Conservation (phyloP, 2,329 filamentous ascomycete genomes). For the Didymella keratinophila region DNA sequence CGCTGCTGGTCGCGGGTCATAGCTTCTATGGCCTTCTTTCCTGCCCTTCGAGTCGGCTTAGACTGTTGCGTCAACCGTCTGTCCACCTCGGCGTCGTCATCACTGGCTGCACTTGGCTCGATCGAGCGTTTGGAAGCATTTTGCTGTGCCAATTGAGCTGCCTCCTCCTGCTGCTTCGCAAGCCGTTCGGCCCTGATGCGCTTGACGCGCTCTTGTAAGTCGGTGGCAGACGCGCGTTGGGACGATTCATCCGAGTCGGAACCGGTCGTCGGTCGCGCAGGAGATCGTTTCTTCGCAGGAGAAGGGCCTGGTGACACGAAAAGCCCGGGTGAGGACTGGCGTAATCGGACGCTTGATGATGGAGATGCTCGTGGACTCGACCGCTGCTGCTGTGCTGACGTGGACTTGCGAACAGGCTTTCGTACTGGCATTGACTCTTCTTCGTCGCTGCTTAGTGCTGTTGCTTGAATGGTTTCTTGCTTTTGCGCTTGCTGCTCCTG, state of each 20-base stretch:
- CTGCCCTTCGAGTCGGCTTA: constrained; percentile 81
- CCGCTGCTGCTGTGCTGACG: constrained; percentile 14
- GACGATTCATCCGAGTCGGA: constrained; percentile 57
- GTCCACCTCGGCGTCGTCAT: constrained; percentile 64
- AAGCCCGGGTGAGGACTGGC: constrained; percentile 59
- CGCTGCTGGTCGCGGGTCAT: constrained; percentile 96
- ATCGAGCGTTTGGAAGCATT: constrained; percentile 28
- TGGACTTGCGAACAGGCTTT: constrained; percentile 26
- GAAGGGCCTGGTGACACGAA: constrained; percentile 63
- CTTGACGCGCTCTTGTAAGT: constrained; percentile 75
- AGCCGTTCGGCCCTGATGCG: constrained; percentile 76
- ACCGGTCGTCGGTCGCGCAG: constrained; percentile 29
- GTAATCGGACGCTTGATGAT: constrained; percentile 35
- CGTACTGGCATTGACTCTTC: constrained; percentile 43
- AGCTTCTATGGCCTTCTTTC: constrained; percentile 93
- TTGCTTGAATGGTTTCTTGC: constrained; percentile 12
- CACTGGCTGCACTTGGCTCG: constrained; percentile 57
- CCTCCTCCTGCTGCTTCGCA: constrained; percentile 67
- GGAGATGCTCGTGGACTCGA: constrained; percentile 29
- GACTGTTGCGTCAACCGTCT: constrained; percentile 69
- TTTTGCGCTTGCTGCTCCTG: constrained; percentile 23
- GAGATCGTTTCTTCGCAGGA: constrained; percentile 45
- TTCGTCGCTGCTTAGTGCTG: constrained; percentile 35
- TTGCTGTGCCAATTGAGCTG: constrained; percentile 52
- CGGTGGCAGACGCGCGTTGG: constrained; percentile 59